A percentile compares a stretch with the other conserved stretches of the same genome.
Conservation (phyloP, 169 alveolate species). For the Plasmodium ovale region DNA sequence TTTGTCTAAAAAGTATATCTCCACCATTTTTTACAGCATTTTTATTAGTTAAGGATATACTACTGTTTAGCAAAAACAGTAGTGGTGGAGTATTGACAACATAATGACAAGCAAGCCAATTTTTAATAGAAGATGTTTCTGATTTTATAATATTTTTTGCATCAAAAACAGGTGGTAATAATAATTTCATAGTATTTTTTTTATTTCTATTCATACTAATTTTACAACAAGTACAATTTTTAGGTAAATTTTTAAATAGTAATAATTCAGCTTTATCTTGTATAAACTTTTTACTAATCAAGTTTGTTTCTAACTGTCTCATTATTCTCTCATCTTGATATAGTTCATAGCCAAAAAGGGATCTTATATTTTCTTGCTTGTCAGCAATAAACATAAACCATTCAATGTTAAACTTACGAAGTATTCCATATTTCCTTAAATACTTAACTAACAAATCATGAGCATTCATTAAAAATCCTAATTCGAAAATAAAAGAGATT, state of each 20-base stretch:
- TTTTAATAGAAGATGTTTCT: constrained; percentile 76
- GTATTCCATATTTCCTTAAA: constrained; percentile 56
- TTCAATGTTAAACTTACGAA: constrained; percentile 62
- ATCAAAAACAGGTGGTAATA: constrained; percentile 74
- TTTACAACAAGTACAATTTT: constrained; percentile 75
- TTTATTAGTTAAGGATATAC: constrained; percentile 80
- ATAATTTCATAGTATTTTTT: constrained; percentile 69
- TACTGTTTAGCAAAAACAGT: constrained; percentile 79
- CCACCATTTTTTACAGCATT: constrained; percentile 79
- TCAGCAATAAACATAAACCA: constrained; percentile 76
- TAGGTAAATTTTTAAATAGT: constrained; percentile 72
- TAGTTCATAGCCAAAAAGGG: constrained; percentile 59
- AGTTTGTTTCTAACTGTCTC: constrained; percentile 55
- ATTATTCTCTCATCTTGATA: constrained; percentile 64
- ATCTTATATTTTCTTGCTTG: constrained; percentile 54
- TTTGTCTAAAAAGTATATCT: constrained; percentile 82
- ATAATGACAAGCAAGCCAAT: constrained; percentile 86
- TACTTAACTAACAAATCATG: constrained; percentile 61
- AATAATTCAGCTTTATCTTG: constrained; percentile 75
- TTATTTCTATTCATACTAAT: constrained; percentile 54
- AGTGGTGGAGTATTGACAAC: constrained; percentile 85
- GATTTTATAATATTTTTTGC: constrained; percentile 78
- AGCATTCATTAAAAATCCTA: constrained; percentile 72
- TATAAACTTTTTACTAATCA: constrained; percentile 27
- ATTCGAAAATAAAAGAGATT: constrained; percentile 59